Evolutionary conservation across 2,329 filamentous ascomycete genomes (phyloP).

Genomic region (Neopestalotiopsis rosae): DNA sequence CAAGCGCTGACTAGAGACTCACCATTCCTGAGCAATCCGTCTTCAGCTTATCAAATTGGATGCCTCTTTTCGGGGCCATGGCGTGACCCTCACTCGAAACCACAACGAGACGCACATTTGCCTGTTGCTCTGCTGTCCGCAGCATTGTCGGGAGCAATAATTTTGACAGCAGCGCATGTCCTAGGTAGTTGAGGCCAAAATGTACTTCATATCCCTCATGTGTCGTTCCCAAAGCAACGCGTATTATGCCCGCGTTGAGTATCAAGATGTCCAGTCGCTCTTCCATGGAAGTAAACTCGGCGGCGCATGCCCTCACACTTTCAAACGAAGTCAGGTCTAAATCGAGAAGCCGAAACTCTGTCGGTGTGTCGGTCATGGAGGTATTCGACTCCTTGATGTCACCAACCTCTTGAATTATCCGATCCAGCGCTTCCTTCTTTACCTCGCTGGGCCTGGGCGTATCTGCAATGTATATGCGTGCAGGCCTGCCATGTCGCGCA

Average conservation of each 20-base stretch:
- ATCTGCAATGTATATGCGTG: constrained; percentile 26
- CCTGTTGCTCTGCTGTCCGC: constrained; percentile 26
- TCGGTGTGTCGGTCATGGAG: neutral
- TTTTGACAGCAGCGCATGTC: constrained; percentile 3
- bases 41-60: constrained; percentile 8
- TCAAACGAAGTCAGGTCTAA: neutral
- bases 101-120: constrained; percentile 30
- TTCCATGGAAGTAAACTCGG: neutral
- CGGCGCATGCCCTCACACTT: constrained; percentile 15
- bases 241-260: constrained; percentile 1
- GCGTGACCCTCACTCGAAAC: constrained; percentile 24
- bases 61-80: constrained; percentile 3
- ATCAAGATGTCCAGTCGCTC: constrained; percentile 6
- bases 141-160: neutral
- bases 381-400: neutral
- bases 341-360: neutral
- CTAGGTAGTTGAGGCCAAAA: constrained; percentile 4
- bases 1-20: neutral
- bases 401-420: neutral
- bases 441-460: constrained; percentile 35
- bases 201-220: neutral
- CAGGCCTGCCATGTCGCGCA: constrained; percentile 34
- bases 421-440: constrained; percentile 36
- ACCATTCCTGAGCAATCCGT: neutral
- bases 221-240: neutral